Base-by-base conservation (phyloP, 2,329 filamentous ascomycete genomes). In the Pseudovirgaria hyperparasitica region DNA sequence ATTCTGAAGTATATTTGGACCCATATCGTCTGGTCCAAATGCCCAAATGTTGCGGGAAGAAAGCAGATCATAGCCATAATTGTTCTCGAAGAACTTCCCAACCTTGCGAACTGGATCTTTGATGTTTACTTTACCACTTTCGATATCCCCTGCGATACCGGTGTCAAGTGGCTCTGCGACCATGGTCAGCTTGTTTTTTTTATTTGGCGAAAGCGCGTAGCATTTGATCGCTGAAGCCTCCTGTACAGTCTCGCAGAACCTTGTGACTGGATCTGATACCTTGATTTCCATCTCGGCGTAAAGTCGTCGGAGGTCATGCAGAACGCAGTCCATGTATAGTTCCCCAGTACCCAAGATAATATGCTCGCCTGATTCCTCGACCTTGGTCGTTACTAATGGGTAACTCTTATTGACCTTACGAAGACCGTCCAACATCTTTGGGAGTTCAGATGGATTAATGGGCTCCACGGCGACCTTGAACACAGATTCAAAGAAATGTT, bases 281-380 rank as follows among this genome's bases (percentile, higher is more conserved):
- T 96, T 96, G 58, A 98, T 81, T 52, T 98, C 90, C 90, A 98
- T 98, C 45, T 96, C 87, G 9, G 90, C 86, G 49, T 94, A 98
- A n/a, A 96, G 58, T 21, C 76, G 72, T 28, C 90, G 79, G 24
- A 98, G 67, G 49, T 98, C 90, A 53, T 98, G 90, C 23, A 98
- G 67, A 4, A 98, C 87, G 45, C 90, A 98, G 53, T 98, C 90
- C 86, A 98, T 96, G 61, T 98, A 98, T n/a, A 98, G 65, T 54
- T 98, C 90, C 33, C 90, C 90, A 1, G 90, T 98, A 14, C 90
- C 90, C 4, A 98, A 70, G 24, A 98, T 69, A 38, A 98, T 78
- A 49, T 98, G 90, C 55, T 98, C 90, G 26, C 90, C 90, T 2
- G 85, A 94, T 57, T 98, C 90, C 52, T 98, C 90, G 4, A 98